These are phyloP conservation scores for Starmera pachycereana DNA, from an alignment of 805 yeast species.

Conservation along the genomic window DNA sequence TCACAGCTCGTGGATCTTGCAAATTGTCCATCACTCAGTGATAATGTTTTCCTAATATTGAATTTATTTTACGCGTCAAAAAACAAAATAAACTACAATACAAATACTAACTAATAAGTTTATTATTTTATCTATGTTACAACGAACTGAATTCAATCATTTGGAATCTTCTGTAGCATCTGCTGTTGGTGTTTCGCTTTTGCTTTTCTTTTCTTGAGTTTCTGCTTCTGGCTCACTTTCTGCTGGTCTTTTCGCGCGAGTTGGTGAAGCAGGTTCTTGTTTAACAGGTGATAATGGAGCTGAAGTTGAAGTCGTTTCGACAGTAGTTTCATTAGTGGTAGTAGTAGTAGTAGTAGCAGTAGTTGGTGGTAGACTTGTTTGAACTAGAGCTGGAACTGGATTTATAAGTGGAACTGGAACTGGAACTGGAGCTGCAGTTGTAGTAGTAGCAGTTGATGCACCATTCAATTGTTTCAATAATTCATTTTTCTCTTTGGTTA, in stretches of 20 bases:
- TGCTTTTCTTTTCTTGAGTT: conserved; percentile 22
- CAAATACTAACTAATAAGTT: not conserved
- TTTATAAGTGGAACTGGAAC: not conserved
- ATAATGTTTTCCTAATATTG: too few relatives aligned
- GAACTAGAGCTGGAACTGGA: too few relatives aligned
- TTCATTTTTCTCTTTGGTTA: conserved; percentile 28
- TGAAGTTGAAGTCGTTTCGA: conserved; percentile 2
- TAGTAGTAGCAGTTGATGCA: conserved; percentile 10
- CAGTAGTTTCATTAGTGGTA: not conserved
- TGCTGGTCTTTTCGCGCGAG: conserved; percentile 15
- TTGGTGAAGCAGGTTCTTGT: conserved; percentile 1
- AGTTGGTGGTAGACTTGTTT: too few relatives aligned
- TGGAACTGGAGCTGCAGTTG: not conserved
- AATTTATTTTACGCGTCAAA: too few relatives aligned
- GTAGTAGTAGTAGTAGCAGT: too few relatives aligned
- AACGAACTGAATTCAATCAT: too few relatives aligned
- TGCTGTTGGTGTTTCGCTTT: conserved; percentile 3
- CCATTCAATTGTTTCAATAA: conserved; percentile 19
- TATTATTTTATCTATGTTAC: not conserved
- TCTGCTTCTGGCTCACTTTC: conserved; percentile 15
- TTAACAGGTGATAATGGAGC: conserved; percentile 14
- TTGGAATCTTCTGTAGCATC: too few relatives aligned
- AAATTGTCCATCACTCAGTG: conserved; percentile 6
- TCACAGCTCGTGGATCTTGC: conserved; percentile 7
- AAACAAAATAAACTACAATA: not conserved